phyloP scores from a whole-genome alignment of 352 stramenopile genomes.

The Phytopythium ostracodes region DNA sequence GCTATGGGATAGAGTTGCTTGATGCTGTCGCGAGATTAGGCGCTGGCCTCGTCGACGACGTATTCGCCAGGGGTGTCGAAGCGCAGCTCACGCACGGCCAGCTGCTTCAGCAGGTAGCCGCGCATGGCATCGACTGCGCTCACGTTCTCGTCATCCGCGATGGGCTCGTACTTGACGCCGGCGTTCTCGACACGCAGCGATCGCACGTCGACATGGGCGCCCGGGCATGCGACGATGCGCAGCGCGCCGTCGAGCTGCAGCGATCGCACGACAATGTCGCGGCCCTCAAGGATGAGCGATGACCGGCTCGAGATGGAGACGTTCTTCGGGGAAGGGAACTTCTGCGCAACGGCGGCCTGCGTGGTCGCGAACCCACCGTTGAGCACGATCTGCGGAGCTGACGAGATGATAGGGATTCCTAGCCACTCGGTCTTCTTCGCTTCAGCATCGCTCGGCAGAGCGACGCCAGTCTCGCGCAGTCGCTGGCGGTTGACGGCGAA shows the following conservation, averaged over 20 bases:
- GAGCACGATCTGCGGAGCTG: constrained; percentile 44
- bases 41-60: constrained; percentile 20
- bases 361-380: constrained; percentile 32
- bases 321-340: constrained; percentile 24
- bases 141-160: constrained; percentile 8
- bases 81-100: constrained; percentile 33
- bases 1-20: no score
- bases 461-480: constrained; percentile 24
- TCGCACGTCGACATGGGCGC: constrained; percentile 38
- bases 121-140: constrained; percentile 51
- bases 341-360: constrained; percentile 20
- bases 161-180: constrained; percentile 38
- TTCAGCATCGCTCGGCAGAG: constrained; percentile 10
- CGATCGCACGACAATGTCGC: constrained; percentile 32
- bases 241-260: constrained; percentile 50
- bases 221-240: constrained; percentile 34
- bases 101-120: constrained; percentile 41
- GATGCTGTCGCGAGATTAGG: background rate
- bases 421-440: constrained; percentile 30
- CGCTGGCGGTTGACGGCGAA: constrained; percentile 46
- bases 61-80: constrained; percentile 48
- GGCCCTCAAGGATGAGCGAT: constrained; percentile 48
- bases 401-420: constrained; percentile 41
- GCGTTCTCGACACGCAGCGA: constrained; percentile 40
- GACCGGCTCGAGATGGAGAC: constrained; percentile 43